These are phyloP conservation scores for Luvunga scandens DNA, from an alignment of 345 rosid species.

Conservation along the genomic window DNA sequence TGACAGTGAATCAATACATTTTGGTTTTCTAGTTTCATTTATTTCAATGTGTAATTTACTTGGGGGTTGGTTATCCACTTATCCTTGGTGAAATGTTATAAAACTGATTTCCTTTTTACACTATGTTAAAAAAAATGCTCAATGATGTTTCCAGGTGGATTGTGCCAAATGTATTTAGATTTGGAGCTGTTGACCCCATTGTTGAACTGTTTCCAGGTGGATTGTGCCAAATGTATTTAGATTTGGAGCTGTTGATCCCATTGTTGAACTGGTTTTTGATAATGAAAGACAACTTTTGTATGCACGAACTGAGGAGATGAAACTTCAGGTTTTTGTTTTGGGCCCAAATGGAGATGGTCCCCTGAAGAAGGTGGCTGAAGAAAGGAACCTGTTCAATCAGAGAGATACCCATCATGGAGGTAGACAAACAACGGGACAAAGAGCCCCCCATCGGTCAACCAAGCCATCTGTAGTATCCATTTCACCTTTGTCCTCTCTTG, in stretches of 20 bases:
- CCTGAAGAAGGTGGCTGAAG: constrained; percentile 90
- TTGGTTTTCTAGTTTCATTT: neutral
- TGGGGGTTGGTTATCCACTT: neutral
- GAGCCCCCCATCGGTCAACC: constrained; percentile 52
- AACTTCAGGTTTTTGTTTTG: constrained; percentile 79
- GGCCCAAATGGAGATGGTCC: constrained; percentile 80
- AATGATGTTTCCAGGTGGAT: constrained; percentile 75
- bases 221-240: constrained; percentile 88
- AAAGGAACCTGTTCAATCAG: constrained; percentile 79
- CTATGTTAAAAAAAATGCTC: neutral
- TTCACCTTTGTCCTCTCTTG: constrained; percentile 77
- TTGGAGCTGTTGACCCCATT: constrained; percentile 91
- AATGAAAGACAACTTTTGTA: constrained; percentile 89
- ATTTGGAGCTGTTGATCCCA: constrained; percentile 92
- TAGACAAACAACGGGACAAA: constrained; percentile 55
- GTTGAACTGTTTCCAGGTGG: constrained; percentile 86
- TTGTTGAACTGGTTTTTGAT: constrained; percentile 89
- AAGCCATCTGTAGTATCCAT: constrained; percentile 86
- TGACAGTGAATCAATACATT: neutral
- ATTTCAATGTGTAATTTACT: neutral
- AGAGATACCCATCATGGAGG: constrained; percentile 73
- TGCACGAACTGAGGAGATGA: constrained; percentile 93
- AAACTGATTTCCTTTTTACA: neutral
- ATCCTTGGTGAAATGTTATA: neutral
- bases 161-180: constrained; percentile 87